Evolutionary conservation across 441 rosid genomes (phyloP).

Genomic region (Arabidopsis hybrid): DNA sequence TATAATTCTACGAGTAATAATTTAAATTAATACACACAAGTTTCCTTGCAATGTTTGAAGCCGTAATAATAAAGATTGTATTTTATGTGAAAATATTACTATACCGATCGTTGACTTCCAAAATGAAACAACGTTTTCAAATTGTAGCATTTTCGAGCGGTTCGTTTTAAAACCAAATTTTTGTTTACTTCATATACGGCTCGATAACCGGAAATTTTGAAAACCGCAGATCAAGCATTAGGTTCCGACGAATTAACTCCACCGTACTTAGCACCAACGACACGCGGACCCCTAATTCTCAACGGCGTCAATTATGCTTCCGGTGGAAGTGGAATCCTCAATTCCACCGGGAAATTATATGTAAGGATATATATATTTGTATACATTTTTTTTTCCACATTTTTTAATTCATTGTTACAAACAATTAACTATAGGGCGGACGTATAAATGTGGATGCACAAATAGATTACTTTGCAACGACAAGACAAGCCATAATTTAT

Average conservation of each 20-base stretch:
- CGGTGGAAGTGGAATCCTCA: conserved; percentile 89
- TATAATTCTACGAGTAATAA: background rate
- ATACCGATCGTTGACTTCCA: background rate
- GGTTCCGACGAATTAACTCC: conserved; percentile 64
- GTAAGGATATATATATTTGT: conserved; percentile 41
- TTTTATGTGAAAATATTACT: conserved; percentile 8
- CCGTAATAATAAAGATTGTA: conserved; percentile 17
- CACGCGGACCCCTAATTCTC: conserved; percentile 67
- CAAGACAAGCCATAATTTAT: conserved; percentile 64
- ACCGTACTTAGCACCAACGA: conserved; percentile 75
- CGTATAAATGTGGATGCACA: conserved; percentile 76
- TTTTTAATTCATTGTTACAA: conserved; percentile 7
- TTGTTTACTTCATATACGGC: background rate
- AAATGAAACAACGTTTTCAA: conserved; percentile 39
- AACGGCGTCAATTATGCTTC: conserved; percentile 86
- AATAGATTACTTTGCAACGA: conserved; percentile 74
- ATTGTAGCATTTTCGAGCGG: conserved; percentile 13
- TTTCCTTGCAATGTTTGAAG: conserved; percentile 10
- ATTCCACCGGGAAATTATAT: conserved; percentile 87
- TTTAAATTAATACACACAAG: background rate
- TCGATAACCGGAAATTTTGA: conserved; percentile 6
- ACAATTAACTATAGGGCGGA: conserved; percentile 52
- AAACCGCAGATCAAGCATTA: conserved; percentile 63
- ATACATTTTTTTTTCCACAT: background rate
- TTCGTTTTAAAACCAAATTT: conserved; percentile 9